These are phyloP conservation scores for Elongisporangium prolatum DNA, from an alignment of 352 stramenopile species.

Conservation along the genomic window DNA sequence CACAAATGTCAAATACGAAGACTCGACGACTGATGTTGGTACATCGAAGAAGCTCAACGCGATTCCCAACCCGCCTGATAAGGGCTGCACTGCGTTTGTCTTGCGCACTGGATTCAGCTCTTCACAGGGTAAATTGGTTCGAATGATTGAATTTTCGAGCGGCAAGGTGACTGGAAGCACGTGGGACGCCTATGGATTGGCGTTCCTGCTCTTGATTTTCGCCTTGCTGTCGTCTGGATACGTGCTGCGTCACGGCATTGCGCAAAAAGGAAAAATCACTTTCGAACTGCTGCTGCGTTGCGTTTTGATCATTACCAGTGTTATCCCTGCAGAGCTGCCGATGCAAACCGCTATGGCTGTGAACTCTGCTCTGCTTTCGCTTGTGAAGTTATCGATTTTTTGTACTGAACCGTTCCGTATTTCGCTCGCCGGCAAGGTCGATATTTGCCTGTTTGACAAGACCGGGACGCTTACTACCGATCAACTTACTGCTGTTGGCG, in stretches of 20 bases:
- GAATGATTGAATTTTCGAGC: constrained; percentile 97
- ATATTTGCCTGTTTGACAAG: constrained; percentile 98
- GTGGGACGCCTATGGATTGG: constrained; percentile 95
- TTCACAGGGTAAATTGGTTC: constrained; percentile 96
- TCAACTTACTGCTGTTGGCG: constrained; percentile 91
- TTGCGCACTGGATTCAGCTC: constrained; percentile 97
- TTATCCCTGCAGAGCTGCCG: constrained; percentile 97
- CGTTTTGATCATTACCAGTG: constrained; percentile 98
- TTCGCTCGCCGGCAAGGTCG: constrained; percentile 94
- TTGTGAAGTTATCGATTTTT: constrained; percentile 96
- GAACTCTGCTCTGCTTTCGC: constrained; percentile 92
- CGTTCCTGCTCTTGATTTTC: constrained; percentile 95
- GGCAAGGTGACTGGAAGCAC: constrained; percentile 95
- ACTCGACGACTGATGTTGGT: constrained; percentile 1
- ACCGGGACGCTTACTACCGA: constrained; percentile 98
- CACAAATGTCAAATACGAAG: constrained; percentile 19
- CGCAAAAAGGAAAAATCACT: constrained; percentile 88
- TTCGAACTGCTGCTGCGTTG: constrained; percentile 97
- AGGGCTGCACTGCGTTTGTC: constrained; percentile 92
- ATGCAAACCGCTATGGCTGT: constrained; percentile 98
- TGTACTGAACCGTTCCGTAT: constrained; percentile 99
- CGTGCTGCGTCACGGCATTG: constrained; percentile 89
- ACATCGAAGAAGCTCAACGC: constrained; percentile 12
- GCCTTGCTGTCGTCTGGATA: constrained; percentile 93
- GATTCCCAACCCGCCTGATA: constrained; percentile 83